phyloP scores from a whole-genome alignment of 2,329 filamentous ascomycete species.

The Helminthosporium solani region DNA sequence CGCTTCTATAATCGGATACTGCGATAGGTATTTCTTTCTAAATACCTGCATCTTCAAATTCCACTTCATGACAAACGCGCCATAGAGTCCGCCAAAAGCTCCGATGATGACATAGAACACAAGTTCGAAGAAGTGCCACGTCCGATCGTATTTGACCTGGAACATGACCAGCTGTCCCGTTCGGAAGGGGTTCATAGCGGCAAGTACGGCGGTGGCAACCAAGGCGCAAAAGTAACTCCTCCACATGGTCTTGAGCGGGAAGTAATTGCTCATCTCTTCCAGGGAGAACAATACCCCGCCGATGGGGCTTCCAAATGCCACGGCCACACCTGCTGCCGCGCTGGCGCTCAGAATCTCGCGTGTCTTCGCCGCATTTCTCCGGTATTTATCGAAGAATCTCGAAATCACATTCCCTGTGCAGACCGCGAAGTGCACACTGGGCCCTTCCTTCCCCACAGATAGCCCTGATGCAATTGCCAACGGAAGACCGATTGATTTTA shows the following conservation, averaged over 20 bases:
- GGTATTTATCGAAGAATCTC: constrained; percentile 88
- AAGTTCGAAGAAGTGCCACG: constrained; percentile 97
- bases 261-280: constrained; percentile 96
- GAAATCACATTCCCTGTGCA: constrained; percentile 97
- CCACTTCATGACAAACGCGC: constrained; percentile 97
- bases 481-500: constrained; percentile 90
- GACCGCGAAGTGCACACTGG: constrained; percentile 98
- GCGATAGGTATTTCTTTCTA: constrained; percentile 83
- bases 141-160: constrained; percentile 90
- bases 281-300: constrained; percentile 94
- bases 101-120: constrained; percentile 91
- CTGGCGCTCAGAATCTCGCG: constrained; percentile 93
- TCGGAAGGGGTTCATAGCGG: constrained; percentile 95
- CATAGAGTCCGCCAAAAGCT: constrained; percentile 90
- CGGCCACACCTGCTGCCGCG: constrained; percentile 90
- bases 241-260: constrained; percentile 97
- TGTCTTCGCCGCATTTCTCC: constrained; percentile 87
- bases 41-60: constrained; percentile 89
- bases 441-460: constrained; percentile 94
- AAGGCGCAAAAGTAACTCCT: constrained; percentile 96
- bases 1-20: constrained; percentile 84
- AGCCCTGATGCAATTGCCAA: constrained; percentile 91
- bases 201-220: constrained; percentile 87
- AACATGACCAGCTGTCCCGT: constrained; percentile 99
- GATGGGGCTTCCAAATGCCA: constrained; percentile 96